Base-by-base conservation (phyloP, 176 grass and related monocot species). In the Areca catechu region DNA sequence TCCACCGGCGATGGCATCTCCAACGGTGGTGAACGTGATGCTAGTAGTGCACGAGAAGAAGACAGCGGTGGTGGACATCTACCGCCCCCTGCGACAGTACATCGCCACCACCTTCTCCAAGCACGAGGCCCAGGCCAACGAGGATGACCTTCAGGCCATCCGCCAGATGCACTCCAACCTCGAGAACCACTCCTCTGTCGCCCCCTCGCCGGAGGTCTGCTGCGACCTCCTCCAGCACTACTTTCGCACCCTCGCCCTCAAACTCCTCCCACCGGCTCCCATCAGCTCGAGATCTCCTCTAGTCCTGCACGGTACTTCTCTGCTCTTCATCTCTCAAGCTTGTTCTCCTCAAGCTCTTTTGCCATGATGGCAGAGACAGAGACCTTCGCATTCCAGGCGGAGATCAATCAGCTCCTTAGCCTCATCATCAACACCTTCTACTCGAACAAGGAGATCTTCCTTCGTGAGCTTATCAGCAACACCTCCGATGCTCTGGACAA, bases 1-100 rank as follows among this genome's bases (percentile, higher is more conserved):
- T 43, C 34, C 2, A 43, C 9, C 20, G 3, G 15, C 7, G 50
- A 67, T 67, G 50, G 30, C 51, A 27, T 54, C 20, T 18, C 15
- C 64, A 52, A 19, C 60, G 61, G 60, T 54, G 60, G 28, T 71
- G 60, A 98, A 92, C 84, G 74, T 98, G 67, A 98, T 93, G 94
- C 88, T 98, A 15, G 94, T 81, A 16, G 86, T 98, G 27, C 94
- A 98, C 79, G 94, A 98, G 78, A 98, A 98, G 88, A 98, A 89
- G 56, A 73, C 88, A 1, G 19, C 76, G 7, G 5, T 84, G 5
- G 65, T 71, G 15, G 94, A 98, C 62, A 72, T 98, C 72, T 93
- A 98, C 74, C 88, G 88, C 63, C 84, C 88, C 16, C 88, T 93
- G 20, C 88, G 94, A 49, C 81, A 65, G 19, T 93, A 93, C 79